phyloP scores from a whole-genome alignment of 228 moss, liverwort and hornwort species.

The Sphagnum magellanicum region DNA sequence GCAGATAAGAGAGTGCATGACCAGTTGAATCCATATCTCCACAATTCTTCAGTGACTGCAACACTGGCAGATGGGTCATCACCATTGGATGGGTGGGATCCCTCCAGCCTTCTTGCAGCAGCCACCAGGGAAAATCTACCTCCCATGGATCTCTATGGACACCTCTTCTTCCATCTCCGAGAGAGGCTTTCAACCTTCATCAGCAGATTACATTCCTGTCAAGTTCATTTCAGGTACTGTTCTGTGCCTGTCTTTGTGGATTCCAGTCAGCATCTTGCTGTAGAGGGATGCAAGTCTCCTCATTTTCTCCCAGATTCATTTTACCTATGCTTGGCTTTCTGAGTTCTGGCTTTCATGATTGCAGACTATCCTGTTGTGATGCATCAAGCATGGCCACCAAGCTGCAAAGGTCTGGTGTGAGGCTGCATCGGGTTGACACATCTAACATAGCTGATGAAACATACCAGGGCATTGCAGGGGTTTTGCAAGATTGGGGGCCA shows the following conservation, averaged over 20 bases:
- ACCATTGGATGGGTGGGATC: conserved; percentile 1
- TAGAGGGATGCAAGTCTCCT: no score
- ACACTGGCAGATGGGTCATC: neutral
- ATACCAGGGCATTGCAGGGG: conserved; percentile 3
- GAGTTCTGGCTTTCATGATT: neutral
- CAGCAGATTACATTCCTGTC: neutral
- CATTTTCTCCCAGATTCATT: conserved; percentile 1
- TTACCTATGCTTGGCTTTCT: neutral
- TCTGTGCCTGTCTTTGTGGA: neutral
- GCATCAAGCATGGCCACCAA: neutral
- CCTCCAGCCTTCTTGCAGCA: neutral
- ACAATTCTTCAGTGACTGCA: neutral
- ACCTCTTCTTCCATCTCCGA: conserved; percentile 3
- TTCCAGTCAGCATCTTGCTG: no score
- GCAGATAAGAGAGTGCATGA: neutral
- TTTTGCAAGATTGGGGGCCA: neutral
- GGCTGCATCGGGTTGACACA: conserved; percentile 2
- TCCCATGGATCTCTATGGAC: conserved; percentile 3
- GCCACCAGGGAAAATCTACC: neutral
- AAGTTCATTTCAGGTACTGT: conserved; percentile 4
- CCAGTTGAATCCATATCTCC: neutral
- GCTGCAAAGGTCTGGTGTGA: neutral
- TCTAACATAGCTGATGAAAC: conserved; percentile 3
- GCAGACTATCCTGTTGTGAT: conserved; percentile 1
- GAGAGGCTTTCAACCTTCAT: conserved; percentile 4